Evolutionary conservation across 176 grass and related monocot genomes (phyloP).

Genomic region (Tillandsia leiboldiana): DNA sequence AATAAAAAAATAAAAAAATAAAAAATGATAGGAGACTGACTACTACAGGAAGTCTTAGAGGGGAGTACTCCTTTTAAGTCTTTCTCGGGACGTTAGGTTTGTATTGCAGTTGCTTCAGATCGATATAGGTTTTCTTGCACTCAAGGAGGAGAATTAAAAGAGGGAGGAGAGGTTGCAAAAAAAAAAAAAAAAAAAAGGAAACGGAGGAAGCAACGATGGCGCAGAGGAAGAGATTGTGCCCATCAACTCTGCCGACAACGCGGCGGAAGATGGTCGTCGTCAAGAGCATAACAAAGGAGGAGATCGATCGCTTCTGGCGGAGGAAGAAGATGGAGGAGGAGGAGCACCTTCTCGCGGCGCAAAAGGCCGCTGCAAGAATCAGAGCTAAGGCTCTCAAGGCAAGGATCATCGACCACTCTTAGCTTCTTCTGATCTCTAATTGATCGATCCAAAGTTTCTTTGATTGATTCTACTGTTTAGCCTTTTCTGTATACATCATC

Average conservation of each 20-base stretch:
- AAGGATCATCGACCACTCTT: not conserved
- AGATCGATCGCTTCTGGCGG: slow-evolving; percentile 26
- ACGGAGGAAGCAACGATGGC: not conserved
- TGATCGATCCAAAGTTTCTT: no score
- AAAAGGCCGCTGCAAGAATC: slow-evolving; percentile 20
- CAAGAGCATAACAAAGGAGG: slow-evolving; percentile 15
- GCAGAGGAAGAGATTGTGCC: not conserved
- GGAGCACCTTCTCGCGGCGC: slow-evolving; percentile 18
- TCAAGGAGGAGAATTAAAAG: not conserved
- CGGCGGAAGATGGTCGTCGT: not conserved
- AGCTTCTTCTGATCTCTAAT: not conserved
- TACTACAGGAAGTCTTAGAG: not conserved
- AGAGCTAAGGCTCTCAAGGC: slow-evolving; percentile 19
- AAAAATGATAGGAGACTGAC: not conserved
- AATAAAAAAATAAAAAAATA: not conserved
- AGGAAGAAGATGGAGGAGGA: slow-evolving; percentile 18
- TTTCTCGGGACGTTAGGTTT: not conserved
- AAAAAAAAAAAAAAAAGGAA: no score
- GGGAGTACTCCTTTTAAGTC: not conserved
- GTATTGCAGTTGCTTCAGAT: not conserved
- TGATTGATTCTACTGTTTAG: no score
- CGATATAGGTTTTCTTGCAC: not conserved
- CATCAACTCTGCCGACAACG: not conserved
- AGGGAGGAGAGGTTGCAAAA: not conserved
- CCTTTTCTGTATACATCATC: not conserved